phyloP scores from a whole-genome alignment of 2,329 filamentous ascomycete species.

The Colletotrichum abscissum region DNA sequence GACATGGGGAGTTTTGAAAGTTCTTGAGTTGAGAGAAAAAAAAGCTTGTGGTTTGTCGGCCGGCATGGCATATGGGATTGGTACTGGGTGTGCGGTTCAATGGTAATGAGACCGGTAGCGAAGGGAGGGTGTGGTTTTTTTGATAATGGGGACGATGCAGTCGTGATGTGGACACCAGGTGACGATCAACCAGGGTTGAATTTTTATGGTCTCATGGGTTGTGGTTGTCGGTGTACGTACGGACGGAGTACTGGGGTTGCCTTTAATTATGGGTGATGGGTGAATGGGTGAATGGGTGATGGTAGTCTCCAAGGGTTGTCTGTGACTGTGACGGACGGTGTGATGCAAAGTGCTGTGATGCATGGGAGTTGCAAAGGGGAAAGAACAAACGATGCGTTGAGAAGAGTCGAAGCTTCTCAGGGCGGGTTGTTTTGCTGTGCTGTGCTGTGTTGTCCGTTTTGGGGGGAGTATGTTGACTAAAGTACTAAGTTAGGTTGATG shows the following conservation, averaged over 20 bases:
- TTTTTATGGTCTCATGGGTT: not conserved
- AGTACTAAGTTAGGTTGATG: not conserved
- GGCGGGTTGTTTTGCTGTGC: not conserved
- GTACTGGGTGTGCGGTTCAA: not conserved
- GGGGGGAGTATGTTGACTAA: not conserved
- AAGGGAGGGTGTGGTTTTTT: not conserved
- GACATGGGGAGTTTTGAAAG: not conserved
- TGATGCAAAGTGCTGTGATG: constrained; percentile 10
- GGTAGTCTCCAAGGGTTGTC: not conserved
- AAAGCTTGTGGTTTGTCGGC: not conserved
- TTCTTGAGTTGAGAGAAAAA: not conserved
- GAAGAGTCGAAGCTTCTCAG: not conserved
- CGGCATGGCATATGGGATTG: not conserved
- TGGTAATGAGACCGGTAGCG: not conserved
- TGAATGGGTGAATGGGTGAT: not conserved
- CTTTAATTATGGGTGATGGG: not conserved
- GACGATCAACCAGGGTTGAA: not conserved
- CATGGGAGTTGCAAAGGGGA: constrained; percentile 30
- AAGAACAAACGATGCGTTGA: constrained; percentile 18
- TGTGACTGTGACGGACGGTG: not conserved
- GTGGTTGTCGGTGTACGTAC: constrained; percentile 17
- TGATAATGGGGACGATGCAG: not conserved
- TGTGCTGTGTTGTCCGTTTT: not conserved
- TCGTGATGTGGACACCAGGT: not conserved
- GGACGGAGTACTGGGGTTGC: not conserved